phyloP scores from a whole-genome alignment of 495 filamentous ascomycete species.

The Rostrohypoxylon terebratum region DNA sequence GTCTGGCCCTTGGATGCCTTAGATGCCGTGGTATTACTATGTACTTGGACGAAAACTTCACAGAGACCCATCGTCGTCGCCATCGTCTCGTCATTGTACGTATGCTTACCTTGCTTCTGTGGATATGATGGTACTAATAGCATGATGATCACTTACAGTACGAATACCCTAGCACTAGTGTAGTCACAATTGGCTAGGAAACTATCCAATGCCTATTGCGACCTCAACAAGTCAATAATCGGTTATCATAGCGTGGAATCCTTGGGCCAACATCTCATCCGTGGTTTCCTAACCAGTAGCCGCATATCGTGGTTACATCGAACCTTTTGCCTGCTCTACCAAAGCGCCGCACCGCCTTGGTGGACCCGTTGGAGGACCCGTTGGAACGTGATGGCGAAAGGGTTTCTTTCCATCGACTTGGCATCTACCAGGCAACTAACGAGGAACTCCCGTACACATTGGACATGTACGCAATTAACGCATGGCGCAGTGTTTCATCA shows the following conservation, averaged over 20 bases:
- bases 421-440: constrained; percentile 8
- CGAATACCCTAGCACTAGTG: too few species aligned
- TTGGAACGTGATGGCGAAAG: constrained; percentile 20
- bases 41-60: constrained; percentile 16
- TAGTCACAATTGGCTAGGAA: not conserved
- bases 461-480: constrained; percentile 21
- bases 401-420: constrained; percentile 13
- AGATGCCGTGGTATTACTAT: not conserved
- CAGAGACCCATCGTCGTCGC: constrained; percentile 3
- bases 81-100: constrained; percentile 21
- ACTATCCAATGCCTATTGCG: constrained; percentile 2
- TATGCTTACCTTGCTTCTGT: not conserved
- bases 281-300: constrained; percentile 8
- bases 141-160: constrained; percentile 15
- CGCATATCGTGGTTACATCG: constrained; percentile 16
- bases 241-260: constrained; percentile 21
- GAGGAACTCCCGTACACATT: constrained; percentile 9
- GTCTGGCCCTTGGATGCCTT: constrained; percentile 17
- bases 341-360: constrained; percentile 5
- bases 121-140: not conserved
- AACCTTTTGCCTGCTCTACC: not conserved
- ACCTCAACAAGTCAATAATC: constrained; percentile 16
- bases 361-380: constrained; percentile 1
- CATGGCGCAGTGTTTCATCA: constrained; percentile 31
- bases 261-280: constrained; percentile 13